Percentiles rank a stretch among this genome's conserved stretches.
Conservation (phyloP, 1,284 basidiomycete species). For the Ganoderma lingzhi region DNA sequence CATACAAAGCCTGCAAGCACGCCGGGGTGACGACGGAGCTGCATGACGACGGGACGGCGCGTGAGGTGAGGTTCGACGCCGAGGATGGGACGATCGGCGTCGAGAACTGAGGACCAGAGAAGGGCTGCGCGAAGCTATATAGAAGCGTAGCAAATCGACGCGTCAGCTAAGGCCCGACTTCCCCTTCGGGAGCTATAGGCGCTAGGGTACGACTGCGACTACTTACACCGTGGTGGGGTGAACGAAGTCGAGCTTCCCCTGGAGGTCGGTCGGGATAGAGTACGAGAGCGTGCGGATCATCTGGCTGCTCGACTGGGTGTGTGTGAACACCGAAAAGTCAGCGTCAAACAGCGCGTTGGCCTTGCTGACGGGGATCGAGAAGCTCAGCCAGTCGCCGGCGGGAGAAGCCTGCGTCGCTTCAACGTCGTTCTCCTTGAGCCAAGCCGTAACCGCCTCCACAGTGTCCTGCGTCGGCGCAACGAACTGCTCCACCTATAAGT, state of each 20-base stretch:
- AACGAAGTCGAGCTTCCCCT: conserved; percentile 48
- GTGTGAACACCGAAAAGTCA: conserved; percentile 48
- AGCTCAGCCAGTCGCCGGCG: conserved; percentile 51
- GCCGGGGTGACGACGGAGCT: conserved; percentile 56
- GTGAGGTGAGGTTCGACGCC: conserved; percentile 29
- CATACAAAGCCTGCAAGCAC: conserved; percentile 63
- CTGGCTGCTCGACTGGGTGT: conserved; percentile 42
- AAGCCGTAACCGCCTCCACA: conserved; percentile 46
- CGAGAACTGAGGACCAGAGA: conserved; percentile 24
- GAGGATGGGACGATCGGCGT: conserved; percentile 11
- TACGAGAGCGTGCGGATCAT: conserved; percentile 50
- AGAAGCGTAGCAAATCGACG: not conserved
- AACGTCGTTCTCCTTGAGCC: conserved; percentile 48
- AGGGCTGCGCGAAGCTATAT: conserved; percentile 32
- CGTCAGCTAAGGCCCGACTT: not conserved
- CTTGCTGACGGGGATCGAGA: conserved; percentile 48
- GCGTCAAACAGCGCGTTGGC: conserved; percentile 49
- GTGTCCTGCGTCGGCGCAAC: conserved; percentile 47
- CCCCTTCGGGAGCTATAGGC: not conserved
- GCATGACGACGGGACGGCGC: conserved; percentile 45
- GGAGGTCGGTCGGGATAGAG: conserved; percentile 49
- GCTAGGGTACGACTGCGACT: not conserved
- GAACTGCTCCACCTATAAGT: conserved; percentile 47
- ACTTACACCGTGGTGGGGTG: conserved; percentile 49
- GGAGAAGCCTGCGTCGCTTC: conserved; percentile 41